These are phyloP conservation scores for Chaetothyriales sp. DNA, from an alignment of 2,329 filamentous ascomycete species.

Conservation along the genomic window DNA sequence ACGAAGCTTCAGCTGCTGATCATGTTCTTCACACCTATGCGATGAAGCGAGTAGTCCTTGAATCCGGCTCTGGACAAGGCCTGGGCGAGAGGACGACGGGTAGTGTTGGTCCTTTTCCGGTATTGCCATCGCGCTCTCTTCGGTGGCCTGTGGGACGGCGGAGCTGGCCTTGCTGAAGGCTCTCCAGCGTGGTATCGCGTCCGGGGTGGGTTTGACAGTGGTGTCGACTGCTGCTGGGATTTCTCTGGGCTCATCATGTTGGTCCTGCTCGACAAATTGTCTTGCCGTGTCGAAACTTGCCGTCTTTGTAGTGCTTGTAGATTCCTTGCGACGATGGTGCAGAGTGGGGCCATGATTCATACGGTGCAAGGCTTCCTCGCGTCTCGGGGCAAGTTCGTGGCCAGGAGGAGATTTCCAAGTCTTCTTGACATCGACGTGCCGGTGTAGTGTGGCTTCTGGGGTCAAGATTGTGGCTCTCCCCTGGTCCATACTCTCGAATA, in stretches of 20 bases:
- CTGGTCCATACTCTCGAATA: constrained; percentile 11
- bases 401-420: not conserved
- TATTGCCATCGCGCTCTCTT: not conserved
- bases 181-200: constrained; percentile 12
- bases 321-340: constrained; percentile 9
- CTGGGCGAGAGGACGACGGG: constrained; percentile 3
- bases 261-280: not conserved
- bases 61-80: constrained; percentile 12
- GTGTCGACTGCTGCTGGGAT: constrained; percentile 1
- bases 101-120: constrained; percentile 5
- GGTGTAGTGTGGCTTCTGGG: constrained; percentile 2
- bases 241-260: not conserved
- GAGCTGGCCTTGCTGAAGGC: constrained; percentile 9
- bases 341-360: constrained; percentile 10
- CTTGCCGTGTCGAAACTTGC: not conserved
- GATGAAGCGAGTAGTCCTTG: constrained; percentile 11
- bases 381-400: not conserved
- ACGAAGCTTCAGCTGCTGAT: constrained; percentile 3
- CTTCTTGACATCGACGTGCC: not conserved
- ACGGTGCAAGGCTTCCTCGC: constrained; percentile 5
- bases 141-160: constrained; percentile 5
- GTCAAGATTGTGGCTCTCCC: constrained; percentile 1
- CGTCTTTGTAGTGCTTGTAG: constrained; percentile 12
- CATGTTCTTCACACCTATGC: constrained; percentile 9
- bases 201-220: constrained; percentile 4